Evolutionary conservation across 768 basidiomycete species (phyloP), one percentile per base, ranked within the genome.

Genomic region (Mycena vulgaris): DNA sequence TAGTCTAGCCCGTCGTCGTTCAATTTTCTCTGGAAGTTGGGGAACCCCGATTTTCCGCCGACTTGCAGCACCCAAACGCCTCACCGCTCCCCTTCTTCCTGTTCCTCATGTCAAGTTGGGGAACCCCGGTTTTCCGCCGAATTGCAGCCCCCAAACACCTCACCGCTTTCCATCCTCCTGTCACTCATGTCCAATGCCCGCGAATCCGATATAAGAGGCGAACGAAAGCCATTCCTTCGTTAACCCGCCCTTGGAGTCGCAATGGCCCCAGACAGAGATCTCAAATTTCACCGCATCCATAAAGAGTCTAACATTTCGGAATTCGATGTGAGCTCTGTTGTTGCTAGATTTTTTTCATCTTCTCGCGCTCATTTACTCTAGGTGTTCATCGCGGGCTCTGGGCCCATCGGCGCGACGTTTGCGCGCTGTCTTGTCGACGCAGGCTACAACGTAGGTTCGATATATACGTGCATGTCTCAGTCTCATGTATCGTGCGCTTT

Each of bases 341-440:
- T 53, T 23, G 8, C 52, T 31, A 35, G 25, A 28, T 27, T 30
- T 35, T 53, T 7, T 35, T 53, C 7, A 7, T 53, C 52, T 31
- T 31, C 52, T 53, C 21, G 52, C 16, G 19, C 52, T 53, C 31
- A 53, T 33, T 53, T 31, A 35, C 28, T 28, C 25, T 10, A 61
- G 59, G 79, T 80, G 19, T 77, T 80, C 70, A 80, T 80, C 51
- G 79, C 78, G n/a, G 79, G 79, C 25, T 71, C 70, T 70, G 79
- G 79, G 4, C 79, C 79, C 16, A 74, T 80, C 33, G 79, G 79
- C 17, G 74, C 77, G 9, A 75, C 75, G 6, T 79, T 69, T 37
- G 78, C 78, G 14, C 76, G 70, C 13, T 42, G 53, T 21, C 70
- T 77, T 27, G 75, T 79, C 25, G 74, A 79, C 14, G 69, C 45